A percentile compares a stretch with the other conserved stretches of the same genome.
Evolutionary conservation across 148 eudicot species (phyloP).

Genomic region (Camellia lanceoleosa): DNA sequence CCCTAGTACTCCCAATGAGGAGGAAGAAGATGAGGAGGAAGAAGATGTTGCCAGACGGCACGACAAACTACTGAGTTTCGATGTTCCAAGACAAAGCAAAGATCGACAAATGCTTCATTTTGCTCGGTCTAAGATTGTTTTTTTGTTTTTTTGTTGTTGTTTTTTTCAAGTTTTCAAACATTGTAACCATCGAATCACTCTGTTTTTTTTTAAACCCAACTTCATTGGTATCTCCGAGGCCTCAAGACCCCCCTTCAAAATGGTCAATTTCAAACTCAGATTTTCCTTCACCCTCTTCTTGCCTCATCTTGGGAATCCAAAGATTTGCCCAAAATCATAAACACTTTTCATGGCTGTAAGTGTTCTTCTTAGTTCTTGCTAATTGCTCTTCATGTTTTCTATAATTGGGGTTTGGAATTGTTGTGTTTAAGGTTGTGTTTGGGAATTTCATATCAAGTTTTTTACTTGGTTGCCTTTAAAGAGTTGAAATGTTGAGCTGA

Average conservation of each 20-base stretch:
- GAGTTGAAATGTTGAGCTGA: not conserved
- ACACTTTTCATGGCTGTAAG: constrained; percentile 29
- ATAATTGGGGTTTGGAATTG: not conserved
- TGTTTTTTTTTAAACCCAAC: not conserved
- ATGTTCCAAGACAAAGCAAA: not conserved
- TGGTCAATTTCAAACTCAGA: not conserved
- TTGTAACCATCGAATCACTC: not conserved
- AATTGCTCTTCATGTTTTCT: not conserved
- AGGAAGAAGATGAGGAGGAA: too few relatives aligned
- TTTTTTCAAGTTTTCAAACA: not conserved
- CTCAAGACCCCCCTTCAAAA: constrained; percentile 1
- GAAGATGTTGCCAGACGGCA: too few relatives aligned
- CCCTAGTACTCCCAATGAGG: too few relatives aligned
- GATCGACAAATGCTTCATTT: constrained; percentile 3
- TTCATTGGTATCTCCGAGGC: not conserved
- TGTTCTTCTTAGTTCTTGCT: constrained; percentile 7
- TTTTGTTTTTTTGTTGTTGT: not conserved
- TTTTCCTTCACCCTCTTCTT: not conserved
- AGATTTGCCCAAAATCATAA: not conserved
- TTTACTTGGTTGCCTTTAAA: not conserved
- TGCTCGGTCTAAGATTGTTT: not conserved
- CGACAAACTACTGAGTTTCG: too few relatives aligned
- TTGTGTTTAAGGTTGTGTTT: not conserved
- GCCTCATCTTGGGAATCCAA: not conserved
- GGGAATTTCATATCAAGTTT: not conserved